phyloP scores from a whole-genome alignment of 1,284 basidiomycete species.

The Ceratorhiza oryzae-sativae region DNA sequence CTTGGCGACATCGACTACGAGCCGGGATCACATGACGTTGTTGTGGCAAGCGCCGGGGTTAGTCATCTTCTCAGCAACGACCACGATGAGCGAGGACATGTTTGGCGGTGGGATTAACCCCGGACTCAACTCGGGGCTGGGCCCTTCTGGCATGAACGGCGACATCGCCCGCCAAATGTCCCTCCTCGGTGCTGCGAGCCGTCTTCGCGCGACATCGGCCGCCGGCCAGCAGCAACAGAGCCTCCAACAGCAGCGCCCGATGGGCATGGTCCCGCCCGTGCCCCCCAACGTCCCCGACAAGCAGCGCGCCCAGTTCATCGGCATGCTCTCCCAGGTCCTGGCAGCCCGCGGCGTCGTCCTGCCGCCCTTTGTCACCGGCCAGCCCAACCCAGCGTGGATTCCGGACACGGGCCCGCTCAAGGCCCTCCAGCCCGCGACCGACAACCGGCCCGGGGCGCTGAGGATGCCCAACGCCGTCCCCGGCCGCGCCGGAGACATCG shows the following conservation, averaged over 20 bases:
- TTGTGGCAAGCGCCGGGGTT: conserved; percentile 3
- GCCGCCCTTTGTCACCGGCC: conserved; percentile 41
- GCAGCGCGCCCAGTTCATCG: conserved; percentile 38
- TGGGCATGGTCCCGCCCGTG: conserved; percentile 30
- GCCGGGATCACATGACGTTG: background rate
- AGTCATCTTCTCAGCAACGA: conserved; percentile 30
- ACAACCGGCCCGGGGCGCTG: conserved; percentile 12
- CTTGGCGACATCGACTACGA: too few species aligned
- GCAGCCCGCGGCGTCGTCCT: conserved; percentile 26
- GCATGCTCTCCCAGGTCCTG: conserved; percentile 41
- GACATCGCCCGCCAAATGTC: conserved; percentile 42
- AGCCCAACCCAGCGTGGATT: conserved; percentile 41
- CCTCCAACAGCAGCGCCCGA: conserved; percentile 8
- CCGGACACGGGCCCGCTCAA: conserved; percentile 24
- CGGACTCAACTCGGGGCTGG: conserved; percentile 15
- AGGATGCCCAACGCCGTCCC: conserved; percentile 12
- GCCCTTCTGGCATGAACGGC: background rate
- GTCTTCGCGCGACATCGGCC: conserved; percentile 36
- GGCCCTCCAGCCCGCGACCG: conserved; percentile 14
- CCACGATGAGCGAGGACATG: conserved; percentile 36
- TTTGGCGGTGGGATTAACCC: conserved; percentile 32
- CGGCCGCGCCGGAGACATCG: conserved; percentile 6
- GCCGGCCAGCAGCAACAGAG: conserved; percentile 9
- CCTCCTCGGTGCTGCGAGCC: conserved; percentile 41
- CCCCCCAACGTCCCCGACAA: conserved; percentile 38